Evolutionary conservation across 495 filamentous ascomycete species (phyloP).

Genomic region (Mytilinidion resinicola): DNA sequence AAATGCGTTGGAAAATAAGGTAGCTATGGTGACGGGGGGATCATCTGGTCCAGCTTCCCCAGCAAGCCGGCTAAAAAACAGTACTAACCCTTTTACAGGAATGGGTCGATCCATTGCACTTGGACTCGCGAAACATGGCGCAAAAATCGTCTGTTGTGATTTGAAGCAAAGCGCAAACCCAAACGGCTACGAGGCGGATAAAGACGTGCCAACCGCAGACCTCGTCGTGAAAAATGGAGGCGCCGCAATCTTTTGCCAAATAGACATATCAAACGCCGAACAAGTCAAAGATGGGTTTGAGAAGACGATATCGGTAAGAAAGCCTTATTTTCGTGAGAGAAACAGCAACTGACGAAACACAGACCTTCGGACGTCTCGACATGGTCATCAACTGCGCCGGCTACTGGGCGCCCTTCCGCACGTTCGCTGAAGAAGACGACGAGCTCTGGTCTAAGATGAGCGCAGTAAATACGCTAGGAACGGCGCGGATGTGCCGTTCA

Average conservation of each 20-base stretch:
- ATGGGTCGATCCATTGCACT: background rate
- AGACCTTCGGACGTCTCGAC: background rate
- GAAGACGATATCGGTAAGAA: background rate
- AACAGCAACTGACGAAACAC: background rate
- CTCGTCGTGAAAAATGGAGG: background rate
- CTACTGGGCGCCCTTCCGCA: background rate
- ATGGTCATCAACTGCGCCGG: background rate
- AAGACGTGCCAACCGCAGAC: background rate
- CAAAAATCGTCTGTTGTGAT: background rate
- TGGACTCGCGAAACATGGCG: background rate
- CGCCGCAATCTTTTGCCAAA: background rate
- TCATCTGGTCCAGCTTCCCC: background rate
- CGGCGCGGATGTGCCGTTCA: background rate
- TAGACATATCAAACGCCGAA: background rate
- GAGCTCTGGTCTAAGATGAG: background rate
- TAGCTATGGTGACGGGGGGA: background rate
- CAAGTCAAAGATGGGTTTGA: background rate
- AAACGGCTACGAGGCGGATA: background rate
- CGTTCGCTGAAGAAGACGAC: background rate
- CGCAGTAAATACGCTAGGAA: background rate
- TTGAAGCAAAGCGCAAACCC: background rate
- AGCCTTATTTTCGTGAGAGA: background rate
- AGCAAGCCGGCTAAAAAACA: background rate
- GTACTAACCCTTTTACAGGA: background rate
- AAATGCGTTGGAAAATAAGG: background rate